Evolutionary conservation across 345 rosid species (phyloP).

Genomic region (Zanthoxylum bungeanum): DNA sequence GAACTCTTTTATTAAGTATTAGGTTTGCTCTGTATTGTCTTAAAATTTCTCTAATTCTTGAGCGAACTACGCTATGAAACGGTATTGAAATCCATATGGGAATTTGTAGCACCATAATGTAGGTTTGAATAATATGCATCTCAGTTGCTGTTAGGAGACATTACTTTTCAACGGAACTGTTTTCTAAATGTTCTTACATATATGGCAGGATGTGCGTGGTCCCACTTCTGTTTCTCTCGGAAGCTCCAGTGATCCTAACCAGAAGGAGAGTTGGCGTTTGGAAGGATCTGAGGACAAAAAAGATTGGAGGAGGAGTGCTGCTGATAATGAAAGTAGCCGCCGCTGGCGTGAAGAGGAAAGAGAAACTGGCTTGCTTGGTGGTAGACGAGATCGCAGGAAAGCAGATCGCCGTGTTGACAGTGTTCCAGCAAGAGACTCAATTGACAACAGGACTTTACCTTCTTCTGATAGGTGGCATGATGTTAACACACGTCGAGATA

Average conservation of each 20-base stretch:
- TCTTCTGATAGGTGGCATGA: slow-evolving; percentile 61
- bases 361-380: slow-evolving; percentile 66
- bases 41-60: background rate
- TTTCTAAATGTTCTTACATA: background rate
- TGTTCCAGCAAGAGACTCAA: slow-evolving; percentile 38
- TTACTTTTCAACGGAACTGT: background rate
- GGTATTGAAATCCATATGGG: background rate
- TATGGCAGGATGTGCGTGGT: slow-evolving; percentile 46
- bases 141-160: background rate
- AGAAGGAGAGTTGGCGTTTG: slow-evolving; percentile 64
- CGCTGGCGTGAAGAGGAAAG: slow-evolving; percentile 88
- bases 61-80: background rate
- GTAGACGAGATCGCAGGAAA: slow-evolving; percentile 62
- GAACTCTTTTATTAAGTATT: background rate
- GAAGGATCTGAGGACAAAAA: slow-evolving; percentile 66
- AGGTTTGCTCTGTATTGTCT: background rate
- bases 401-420: slow-evolving; percentile 48
- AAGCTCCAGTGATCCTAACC: slow-evolving; percentile 39
- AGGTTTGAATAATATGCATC: background rate
- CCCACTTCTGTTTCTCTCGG: slow-evolving; percentile 38
- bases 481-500: slow-evolving; percentile 48
- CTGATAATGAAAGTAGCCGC: slow-evolving; percentile 48
- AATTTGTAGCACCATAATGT: background rate
- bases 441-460: slow-evolving; percentile 42
- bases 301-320: slow-evolving; percentile 55